Evolutionary conservation across 1,284 basidiomycete genomes (phyloP), one percentile per base, ranked within the genome.

Genomic region (Ceraceosorus guamensis): DNA sequence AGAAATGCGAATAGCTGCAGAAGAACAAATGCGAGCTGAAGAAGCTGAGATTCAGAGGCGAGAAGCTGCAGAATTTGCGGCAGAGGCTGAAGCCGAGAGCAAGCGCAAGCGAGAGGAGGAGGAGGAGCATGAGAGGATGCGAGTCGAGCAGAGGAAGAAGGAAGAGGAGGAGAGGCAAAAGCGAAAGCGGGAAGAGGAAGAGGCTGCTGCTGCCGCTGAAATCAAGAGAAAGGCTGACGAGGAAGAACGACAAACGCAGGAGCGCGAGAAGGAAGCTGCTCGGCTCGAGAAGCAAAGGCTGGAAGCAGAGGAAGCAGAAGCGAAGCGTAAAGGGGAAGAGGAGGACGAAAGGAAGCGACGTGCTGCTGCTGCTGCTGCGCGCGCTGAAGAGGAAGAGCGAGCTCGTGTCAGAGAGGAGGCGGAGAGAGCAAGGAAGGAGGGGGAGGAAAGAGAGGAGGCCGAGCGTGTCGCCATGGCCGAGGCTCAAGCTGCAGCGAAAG

Each of bases 1-100:
- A 37, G 55, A 69, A 2, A 45, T 73, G 16, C 59, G 74, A 31
- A 72, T 73, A 31, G 67, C 57, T 14, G 73, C 74, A 45, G 37
- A 50, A 24, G 10, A 31, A 49, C 8, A 24, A 31, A 6, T 6
- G 5, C 37, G 30, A 32, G 54, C 37, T 37, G 50, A 37, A 39
- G 48, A 52, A 43, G 60, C 48, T 6, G 48, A 59, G 44, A 50
- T 46, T 1, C 24, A 51, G 24, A 46, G 44, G 4, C n/a, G 46
- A 46, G 57, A 48, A 41, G 46, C 47, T 41, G 44, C 52, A 16
- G 45, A 45, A 47, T 53, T 50, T 24, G n/a, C 44, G 14, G 41
- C 47, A 4, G 55, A 53, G 51, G 43, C 47, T 1, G 37, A 53
- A 50, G 54, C 48, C 24, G 46, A 58, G 45, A n/a, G 8, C 8